Evolutionary conservation across 139 green algal species (phyloP).

Genomic region (Marvania coccoides): DNA sequence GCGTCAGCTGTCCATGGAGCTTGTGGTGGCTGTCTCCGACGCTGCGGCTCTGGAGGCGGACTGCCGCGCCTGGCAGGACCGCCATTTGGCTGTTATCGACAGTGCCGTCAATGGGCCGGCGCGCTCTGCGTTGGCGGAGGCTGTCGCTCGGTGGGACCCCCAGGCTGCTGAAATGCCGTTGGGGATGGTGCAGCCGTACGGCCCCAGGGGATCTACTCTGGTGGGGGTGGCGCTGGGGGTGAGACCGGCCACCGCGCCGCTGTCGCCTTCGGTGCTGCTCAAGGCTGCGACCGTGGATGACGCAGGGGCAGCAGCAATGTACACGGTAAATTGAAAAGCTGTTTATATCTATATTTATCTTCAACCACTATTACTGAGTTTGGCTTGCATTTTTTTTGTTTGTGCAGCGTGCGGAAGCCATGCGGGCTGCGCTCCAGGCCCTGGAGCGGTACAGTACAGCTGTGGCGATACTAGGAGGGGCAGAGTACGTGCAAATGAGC

Average conservation of each 20-base stretch:
- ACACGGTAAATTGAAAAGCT: not conserved
- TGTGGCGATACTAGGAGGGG: not conserved
- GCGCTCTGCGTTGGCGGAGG: no score
- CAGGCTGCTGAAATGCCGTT: not conserved
- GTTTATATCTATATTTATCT: not conserved
- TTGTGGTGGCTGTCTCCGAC: no score
- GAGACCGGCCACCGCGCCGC: not conserved
- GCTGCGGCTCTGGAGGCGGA: no score
- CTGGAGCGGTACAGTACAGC: slow-evolving; percentile 29
- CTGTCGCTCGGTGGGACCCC: not conserved
- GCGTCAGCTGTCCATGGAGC: no score
- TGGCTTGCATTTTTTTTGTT: slow-evolving; percentile 4
- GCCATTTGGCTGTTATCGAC: no score
- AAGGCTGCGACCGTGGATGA: not conserved
- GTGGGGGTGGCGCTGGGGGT: slow-evolving; percentile 3
- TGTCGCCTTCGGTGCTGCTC: slow-evolving; percentile 11
- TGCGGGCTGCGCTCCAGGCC: not conserved
- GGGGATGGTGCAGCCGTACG: not conserved
- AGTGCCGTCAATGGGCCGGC: no score
- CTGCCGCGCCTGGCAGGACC: no score
- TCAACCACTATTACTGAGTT: not conserved
- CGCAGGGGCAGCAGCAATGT: slow-evolving; percentile 1
- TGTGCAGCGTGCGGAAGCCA: not conserved
- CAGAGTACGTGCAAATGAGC: slow-evolving; percentile 10
- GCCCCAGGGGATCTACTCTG: not conserved